These are phyloP conservation scores for Suhomyces maxii DNA, from an alignment of 1,139 yeast species.

Conservation along the genomic window DNA sequence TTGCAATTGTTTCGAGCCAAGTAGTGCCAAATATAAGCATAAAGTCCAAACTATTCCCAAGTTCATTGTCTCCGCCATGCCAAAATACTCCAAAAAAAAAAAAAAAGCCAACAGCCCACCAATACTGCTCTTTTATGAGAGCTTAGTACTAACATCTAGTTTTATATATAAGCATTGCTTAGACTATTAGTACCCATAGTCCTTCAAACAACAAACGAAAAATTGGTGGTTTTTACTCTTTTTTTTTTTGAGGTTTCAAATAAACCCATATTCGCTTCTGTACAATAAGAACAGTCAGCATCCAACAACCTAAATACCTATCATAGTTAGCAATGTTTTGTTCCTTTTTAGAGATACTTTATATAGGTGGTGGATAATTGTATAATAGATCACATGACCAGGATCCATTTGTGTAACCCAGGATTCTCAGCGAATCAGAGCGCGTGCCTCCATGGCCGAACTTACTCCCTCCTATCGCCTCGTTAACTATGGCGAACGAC, in stretches of 20 bases:
- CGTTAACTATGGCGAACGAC: slow-evolving; percentile 8
- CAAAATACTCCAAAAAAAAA: neutral
- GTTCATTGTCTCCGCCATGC: neutral
- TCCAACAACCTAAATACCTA: too few species aligned
- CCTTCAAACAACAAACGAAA: neutral
- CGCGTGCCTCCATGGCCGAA: slow-evolving; percentile 1
- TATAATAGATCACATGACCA: slow-evolving; percentile 8
- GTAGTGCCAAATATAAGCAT: too few species aligned
- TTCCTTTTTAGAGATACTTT: too few species aligned
- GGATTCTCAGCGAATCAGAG: slow-evolving; percentile 12
- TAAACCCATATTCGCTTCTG: too few species aligned
- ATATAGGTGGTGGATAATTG: neutral
- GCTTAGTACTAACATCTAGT: slow-evolving; percentile 37
- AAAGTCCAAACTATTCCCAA: too few species aligned
- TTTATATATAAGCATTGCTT: slow-evolving; percentile 48
- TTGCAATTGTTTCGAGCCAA: too few species aligned
- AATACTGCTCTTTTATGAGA: neutral
- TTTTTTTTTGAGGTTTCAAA: too few species aligned
- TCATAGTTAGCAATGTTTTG: too few species aligned
- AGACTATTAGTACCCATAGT: slow-evolving; percentile 6
- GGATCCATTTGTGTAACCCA: slow-evolving; percentile 1
- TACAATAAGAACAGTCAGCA: too few species aligned
- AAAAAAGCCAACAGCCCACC: neutral
- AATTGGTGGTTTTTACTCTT: neutral
- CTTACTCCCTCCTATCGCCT: neutral